Base-by-base conservation (phyloP, 768 basidiomycete species). In the Psilocybe sp. region DNA sequence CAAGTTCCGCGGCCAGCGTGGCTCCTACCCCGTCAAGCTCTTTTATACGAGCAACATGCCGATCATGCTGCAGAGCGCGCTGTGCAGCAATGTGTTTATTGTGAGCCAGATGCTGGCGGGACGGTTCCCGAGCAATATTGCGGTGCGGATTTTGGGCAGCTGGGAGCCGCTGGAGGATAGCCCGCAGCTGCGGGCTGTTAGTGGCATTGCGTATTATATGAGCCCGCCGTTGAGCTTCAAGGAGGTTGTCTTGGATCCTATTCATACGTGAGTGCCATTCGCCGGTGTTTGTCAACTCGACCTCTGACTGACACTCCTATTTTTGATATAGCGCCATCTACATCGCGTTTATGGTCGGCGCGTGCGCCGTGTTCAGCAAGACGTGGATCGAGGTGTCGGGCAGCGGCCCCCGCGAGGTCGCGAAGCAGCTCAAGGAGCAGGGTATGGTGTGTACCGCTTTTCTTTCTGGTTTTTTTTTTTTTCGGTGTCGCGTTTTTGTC, bases 31-130 rank as follows among this genome's bases (percentile, higher is more conserved):
- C 45, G 81, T 99, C 75, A 98, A 98, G 74, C 83, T 98, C 34
- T 98, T 99, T 76, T 99, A 98, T 73, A 98, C 97, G 13, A 88
- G 84, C 39, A 99, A 98, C 76, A 99, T 98, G 96, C 96, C 96
- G 50, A 98, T 99, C 77, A 99, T 99, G 96, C 82, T 98, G 52
- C 91, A 98, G 73, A 85, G 82, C 12, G 95, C 95, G 12, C 75
- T 98, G 49, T 92, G 92, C 1, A 87, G 84, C 50, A 96, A 99
- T 68, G 85, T 99, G 28, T 98, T 94, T 75, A 90, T 98, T 69
- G 79, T 98, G 60, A 89, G 85, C 28, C 97, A 98, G 72, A 98
- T 98, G 95, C 81, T 98, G 53, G 85, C 87, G 35, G 79, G 77
- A 33, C 82, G 96, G 12, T 98, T 96, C 85, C 97, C 97, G 0